Base-by-base conservation (phyloP, 768 basidiomycete genomes). In the Psilocybe sp. region DNA sequence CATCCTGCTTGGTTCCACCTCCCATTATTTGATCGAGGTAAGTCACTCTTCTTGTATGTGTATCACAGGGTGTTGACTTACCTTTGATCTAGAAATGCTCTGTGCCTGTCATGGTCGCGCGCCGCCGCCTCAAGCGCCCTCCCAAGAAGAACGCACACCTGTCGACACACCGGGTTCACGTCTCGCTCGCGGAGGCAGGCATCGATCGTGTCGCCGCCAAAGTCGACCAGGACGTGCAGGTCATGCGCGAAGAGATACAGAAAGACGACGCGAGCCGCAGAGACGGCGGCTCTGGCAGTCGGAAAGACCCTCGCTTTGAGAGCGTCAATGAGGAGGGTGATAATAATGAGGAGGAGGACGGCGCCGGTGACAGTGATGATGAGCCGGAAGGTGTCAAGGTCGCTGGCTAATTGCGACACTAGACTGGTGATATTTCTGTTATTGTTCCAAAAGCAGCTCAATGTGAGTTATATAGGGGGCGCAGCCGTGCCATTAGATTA, bases 21-120 rank as follows among this genome's bases (percentile, higher is more conserved):
- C 92, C 1, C 92, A 98, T 67, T 98, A 98, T 64, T 81, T 93
- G 41, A 89, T 92, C 40, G 87, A 92, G 75, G 84, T 85, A 51
- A 35, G 43, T 19, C 45, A 31, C 34, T 45, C 48, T 31, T 44
- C n/a, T 48, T 44, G 15, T 37, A 31, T 39, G 34, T 20, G 44
- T 10, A 19, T 15, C n/a, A 15, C 28, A n/a, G 14, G 23, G 16
- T n/a, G 43, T 41, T 53, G 44, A 33, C 23, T 32, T 31, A 46
- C 44, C 32, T 32, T 13, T 39, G 19, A 32, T 20, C 14, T 48
- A 92, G 77, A 94, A 92, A 69, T 95, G 92, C 53, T 92, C 92
- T 13, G 94, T 96, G 0, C 94, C 95, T 0, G 93, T 97, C 47
- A 96, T 98, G 94, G 92, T 96, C 46, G 92, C 94, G 4, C 90